Evolutionary conservation across 257 asterid genomes (phyloP).

Genomic region (Eustoma russellianum): DNA sequence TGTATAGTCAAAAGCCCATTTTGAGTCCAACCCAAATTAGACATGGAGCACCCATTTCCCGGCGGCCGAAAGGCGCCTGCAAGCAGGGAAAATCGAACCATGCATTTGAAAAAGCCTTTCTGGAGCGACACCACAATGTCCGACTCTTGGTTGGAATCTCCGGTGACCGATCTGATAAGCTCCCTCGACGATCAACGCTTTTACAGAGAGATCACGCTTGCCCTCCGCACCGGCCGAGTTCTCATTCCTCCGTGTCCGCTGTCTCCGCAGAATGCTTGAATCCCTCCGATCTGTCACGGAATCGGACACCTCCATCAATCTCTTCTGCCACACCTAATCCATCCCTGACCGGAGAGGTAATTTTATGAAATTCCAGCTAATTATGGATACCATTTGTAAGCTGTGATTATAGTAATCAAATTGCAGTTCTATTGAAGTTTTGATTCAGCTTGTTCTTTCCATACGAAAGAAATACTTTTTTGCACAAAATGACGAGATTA

Average conservation of each 20-base stretch:
- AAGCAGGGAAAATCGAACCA: no score
- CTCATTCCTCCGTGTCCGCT: constrained; percentile 44
- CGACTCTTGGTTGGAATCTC: not conserved
- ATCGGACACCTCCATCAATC: constrained; percentile 57
- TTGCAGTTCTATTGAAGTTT: no score
- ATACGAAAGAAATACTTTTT: no score
- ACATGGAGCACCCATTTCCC: no score
- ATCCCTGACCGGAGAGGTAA: constrained; percentile 64
- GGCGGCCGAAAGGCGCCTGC: no score
- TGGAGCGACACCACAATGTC: constrained; percentile 57
- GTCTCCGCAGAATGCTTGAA: constrained; percentile 75
- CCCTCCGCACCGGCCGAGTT: constrained; percentile 82
- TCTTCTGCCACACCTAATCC: constrained; percentile 66
- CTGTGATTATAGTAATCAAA: no score
- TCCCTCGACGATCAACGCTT: constrained; percentile 73
- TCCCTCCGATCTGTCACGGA: constrained; percentile 80
- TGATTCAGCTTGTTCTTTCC: no score
- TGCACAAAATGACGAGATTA: no score
- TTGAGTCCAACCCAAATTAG: no score
- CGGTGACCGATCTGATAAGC: not conserved
- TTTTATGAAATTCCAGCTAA: no score
- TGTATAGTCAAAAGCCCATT: no score
- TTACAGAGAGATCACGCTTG: constrained; percentile 83
- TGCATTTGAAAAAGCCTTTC: constrained; percentile 79
- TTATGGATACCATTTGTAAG: no score